Evolutionary conservation across 225 moss, liverwort and hornwort genomes (phyloP).

Genomic region (Climacium dendroides): DNA sequence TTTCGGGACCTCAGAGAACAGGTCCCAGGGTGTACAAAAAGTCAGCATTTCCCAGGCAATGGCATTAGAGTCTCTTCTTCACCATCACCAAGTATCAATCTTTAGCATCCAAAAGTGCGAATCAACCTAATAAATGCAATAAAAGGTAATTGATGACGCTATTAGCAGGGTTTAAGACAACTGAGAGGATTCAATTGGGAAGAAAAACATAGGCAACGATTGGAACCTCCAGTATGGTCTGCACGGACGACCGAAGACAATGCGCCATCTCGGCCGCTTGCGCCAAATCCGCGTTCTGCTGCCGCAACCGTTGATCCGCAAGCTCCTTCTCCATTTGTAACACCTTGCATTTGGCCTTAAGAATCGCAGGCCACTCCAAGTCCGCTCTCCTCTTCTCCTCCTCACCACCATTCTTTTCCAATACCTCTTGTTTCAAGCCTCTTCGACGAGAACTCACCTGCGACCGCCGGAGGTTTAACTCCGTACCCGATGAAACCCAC

Average conservation of each 20-base stretch:
- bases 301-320: conserved; percentile 23
- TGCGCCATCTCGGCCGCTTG: conserved; percentile 51
- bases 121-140: neutral
- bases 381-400: neutral
- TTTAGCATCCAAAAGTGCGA: neutral
- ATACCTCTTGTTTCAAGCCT: neutral
- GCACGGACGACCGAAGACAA: conserved; percentile 28
- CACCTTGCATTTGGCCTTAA: conserved; percentile 37
- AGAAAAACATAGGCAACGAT: neutral
- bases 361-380: conserved; percentile 24
- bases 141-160: neutral
- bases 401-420: neutral
- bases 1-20: neutral
- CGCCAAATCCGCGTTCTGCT: conserved; percentile 41
- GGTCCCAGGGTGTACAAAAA: neutral
- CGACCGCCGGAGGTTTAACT: conserved; percentile 7
- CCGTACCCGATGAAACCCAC: conserved; percentile 3
- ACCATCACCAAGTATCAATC: neutral
- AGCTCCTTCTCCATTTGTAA: conserved; percentile 47
- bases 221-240: conserved; percentile 36
- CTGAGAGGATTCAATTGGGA: neutral
- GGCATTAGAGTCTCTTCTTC: neutral
- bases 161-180: too few species aligned
- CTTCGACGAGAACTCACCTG: neutral
- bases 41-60: neutral